phyloP scores from a whole-genome alignment of 352 stramenopile genomes.

The Thraustotheca clavata region DNA sequence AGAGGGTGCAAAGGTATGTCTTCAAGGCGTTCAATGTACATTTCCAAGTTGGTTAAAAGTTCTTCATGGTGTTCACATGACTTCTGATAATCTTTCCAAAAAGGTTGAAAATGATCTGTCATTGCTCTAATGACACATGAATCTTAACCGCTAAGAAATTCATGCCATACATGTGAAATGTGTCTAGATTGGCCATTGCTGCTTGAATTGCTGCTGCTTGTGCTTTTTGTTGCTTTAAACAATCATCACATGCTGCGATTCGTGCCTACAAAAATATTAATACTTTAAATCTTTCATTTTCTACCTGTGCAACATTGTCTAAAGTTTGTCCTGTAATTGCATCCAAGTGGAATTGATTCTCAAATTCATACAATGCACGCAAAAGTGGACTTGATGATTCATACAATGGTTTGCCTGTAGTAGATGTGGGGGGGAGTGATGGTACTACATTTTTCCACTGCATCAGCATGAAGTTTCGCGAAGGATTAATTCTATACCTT shows the following conservation, averaged over 20 bases:
- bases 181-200: conserved; percentile 68
- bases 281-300: background rate
- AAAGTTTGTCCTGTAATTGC: conserved; percentile 25
- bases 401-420: conserved; percentile 54
- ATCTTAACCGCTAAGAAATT: background rate
- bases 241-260: background rate
- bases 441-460: conserved; percentile 34
- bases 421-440: conserved; percentile 41
- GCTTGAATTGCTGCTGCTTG: conserved; percentile 24
- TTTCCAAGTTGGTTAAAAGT: conserved; percentile 61
- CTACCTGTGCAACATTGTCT: background rate
- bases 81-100: conserved; percentile 66
- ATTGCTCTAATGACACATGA: conserved; percentile 35
- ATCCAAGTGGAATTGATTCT: conserved; percentile 72
- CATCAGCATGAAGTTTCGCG: background rate
- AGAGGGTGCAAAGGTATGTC: conserved; percentile 57
- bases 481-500: conserved; percentile 24
- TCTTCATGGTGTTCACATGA: conserved; percentile 46
- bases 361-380: conserved; percentile 66
- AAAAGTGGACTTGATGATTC: conserved; percentile 74
- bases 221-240: background rate
- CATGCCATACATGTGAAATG: conserved; percentile 41
- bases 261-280: background rate
- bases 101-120: conserved; percentile 71
- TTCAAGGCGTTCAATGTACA: conserved; percentile 43